Base-by-base conservation (phyloP, 805 yeast genomes). In the Dipodascopsis uninucleata region DNA sequence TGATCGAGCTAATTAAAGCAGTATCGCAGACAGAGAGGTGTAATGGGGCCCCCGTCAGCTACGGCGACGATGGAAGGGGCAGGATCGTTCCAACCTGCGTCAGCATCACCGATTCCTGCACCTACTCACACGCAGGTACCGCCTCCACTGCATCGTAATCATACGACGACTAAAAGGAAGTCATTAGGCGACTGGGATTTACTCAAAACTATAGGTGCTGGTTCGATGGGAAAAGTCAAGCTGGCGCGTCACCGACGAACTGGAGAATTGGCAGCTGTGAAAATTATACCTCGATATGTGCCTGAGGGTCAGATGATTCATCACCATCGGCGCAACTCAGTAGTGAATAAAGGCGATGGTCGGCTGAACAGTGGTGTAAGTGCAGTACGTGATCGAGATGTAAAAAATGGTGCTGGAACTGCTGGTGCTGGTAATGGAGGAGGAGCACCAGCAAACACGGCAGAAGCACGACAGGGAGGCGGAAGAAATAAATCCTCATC, bases 141-240 rank as follows among this genome's bases (percentile, higher is more conserved):
- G 45, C 45, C 28, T 31, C 41, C 41, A 9, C 44, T 39, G 23
- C 46, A 36, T 22, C 43, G 48, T 12, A 8, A 26, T 8, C 49
- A 41, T 36, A 31, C 44, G 34, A 36, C 48, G 16, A n/a, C 43
- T 16, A 66, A 88, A 63, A 78, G 97, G 53, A 83, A 82, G 47
- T 76, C 95, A 3, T 82, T 90, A 43, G 98, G 97, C 10, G 96
- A 93, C 55, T 90, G 98, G 98, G 95, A 86, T 57, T 89, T 90
- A 58, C 75, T 85, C 46, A 87, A 87, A 65, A 88, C 96, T 2
- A 85, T 93, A 36, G 99, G 99, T 33, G 96, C 97, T 1, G 98
- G 99, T 2, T 87, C 96, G 0, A 93, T 93, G 98, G 99, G 99
- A 47, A 94, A 90, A 64, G 99, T 93, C 39, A 93, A 93, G 67